Percentiles rank a stretch among this genome's conserved stretches.
Conservation (phyloP, 805 yeast species). For the Schizosaccharomyces japonicus region DNA sequence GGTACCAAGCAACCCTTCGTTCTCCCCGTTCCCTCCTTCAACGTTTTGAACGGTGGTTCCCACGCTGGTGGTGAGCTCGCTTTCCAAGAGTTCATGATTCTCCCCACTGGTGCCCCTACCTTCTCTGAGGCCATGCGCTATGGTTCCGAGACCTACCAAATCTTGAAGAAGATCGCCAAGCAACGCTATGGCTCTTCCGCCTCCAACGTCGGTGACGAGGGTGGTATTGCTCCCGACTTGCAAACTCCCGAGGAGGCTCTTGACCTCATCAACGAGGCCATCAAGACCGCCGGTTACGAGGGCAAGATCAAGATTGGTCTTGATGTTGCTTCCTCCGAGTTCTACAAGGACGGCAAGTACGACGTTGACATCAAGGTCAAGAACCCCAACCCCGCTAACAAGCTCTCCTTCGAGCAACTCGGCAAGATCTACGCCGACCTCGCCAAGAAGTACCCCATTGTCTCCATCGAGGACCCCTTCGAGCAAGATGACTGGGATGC, state of each 20-base stretch:
- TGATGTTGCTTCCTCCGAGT: conserved; percentile 94
- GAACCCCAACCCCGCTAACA: conserved; percentile 65
- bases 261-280: conserved; percentile 75
- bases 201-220: conserved; percentile 99
- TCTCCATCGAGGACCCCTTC: conserved; percentile 95
- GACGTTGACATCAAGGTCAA: conserved; percentile 98
- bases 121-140: conserved; percentile 92
- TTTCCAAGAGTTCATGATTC: conserved; percentile 98
- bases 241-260: conserved; percentile 90
- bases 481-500: conserved; percentile 99
- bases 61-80: conserved; percentile 99
- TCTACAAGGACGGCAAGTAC: conserved; percentile 89
- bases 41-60: conserved; percentile 97
- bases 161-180: conserved; percentile 76
- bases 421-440: conserved; percentile 63
- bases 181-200: conserved; percentile 93
- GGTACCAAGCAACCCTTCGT: conserved; percentile 65
- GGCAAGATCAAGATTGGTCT: conserved; percentile 81
- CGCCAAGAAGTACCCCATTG: conserved; percentile 82
- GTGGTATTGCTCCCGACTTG: conserved; percentile 99
- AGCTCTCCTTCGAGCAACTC: conserved; percentile 74
- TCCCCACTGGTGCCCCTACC: conserved; percentile 70
- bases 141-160: conserved; percentile 95
- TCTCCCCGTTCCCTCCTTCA: conserved; percentile 94
- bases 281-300: conserved; percentile 82